Percentiles rank a stretch among this genome's conserved stretches.
These are phyloP conservation scores for Termitomyces bulborhizus DNA, from an alignment of 768 basidiomycete genomes.

Conservation along the genomic window DNA sequence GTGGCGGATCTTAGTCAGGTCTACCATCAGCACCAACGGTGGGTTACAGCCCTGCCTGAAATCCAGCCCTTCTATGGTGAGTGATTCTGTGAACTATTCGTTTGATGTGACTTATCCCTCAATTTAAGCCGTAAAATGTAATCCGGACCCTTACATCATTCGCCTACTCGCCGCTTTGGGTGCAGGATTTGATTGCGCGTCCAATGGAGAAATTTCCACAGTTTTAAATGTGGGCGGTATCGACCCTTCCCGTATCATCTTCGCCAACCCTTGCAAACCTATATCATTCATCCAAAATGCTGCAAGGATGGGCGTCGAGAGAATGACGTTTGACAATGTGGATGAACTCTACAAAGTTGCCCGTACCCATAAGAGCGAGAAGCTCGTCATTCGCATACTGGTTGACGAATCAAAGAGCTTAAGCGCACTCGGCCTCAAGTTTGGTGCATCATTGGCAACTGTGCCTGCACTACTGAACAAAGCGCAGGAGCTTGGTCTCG, in stretches of 20 bases:
- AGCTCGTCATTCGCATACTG: constrained; percentile 89
- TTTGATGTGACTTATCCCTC: constrained; percentile 3
- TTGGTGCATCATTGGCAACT: constrained; percentile 78
- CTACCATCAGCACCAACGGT: constrained; percentile 78
- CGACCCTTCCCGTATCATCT: constrained; percentile 81
- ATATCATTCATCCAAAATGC: constrained; percentile 87
- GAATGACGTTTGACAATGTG: constrained; percentile 97
- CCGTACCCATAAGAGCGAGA: constrained; percentile 70
- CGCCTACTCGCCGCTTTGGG: constrained; percentile 87
- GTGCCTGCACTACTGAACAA: constrained; percentile 76
- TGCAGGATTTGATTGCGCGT: constrained; percentile 95
- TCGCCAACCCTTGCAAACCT: constrained; percentile 98
- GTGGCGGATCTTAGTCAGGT: constrained; percentile 90
- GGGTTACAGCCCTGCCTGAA: constrained; percentile 70
- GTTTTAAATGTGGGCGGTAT: constrained; percentile 73
- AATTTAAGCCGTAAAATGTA: constrained; percentile 87
- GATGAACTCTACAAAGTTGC: constrained; percentile 95
- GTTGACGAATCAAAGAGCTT: constrained; percentile 95
- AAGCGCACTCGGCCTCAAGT: constrained; percentile 92
- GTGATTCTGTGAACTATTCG: constrained; percentile 19
- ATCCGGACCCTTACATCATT: constrained; percentile 93
- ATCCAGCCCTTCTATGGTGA: constrained; percentile 91
- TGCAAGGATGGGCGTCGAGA: constrained; percentile 72
- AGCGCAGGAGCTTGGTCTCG: constrained; percentile 70
- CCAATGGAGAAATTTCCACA: constrained; percentile 83